phyloP scores from a whole-genome alignment of 208 protist genomes.

The Trichomonas gallinae region DNA sequence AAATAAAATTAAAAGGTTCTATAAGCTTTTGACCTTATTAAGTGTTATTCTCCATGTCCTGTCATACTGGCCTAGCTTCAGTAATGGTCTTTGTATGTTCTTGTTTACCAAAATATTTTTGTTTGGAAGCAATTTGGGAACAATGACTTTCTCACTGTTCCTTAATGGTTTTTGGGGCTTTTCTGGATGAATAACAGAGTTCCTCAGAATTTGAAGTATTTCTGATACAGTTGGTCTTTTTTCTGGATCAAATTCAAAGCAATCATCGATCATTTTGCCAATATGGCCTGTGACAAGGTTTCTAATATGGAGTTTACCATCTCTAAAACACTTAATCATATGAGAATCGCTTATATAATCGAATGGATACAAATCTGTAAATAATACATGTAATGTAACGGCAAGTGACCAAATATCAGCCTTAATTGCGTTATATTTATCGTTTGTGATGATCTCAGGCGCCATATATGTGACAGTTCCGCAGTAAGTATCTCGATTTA shows the following conservation, averaged over 20 bases:
- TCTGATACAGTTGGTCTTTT: background rate
- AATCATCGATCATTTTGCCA: background rate
- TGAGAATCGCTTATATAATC: background rate
- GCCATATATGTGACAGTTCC: background rate
- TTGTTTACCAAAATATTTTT: too few relatives aligned
- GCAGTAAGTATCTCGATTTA: background rate
- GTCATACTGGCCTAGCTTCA: too few relatives aligned
- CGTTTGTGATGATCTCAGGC: background rate
- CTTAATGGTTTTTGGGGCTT: too few relatives aligned
- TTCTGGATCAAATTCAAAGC: background rate
- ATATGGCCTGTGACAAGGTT: background rate
- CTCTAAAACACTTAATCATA: background rate
- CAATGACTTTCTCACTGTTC: too few relatives aligned
- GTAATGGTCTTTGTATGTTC: too few relatives aligned
- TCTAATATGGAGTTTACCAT: background rate
- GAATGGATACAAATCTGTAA: background rate
- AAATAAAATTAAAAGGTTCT: too few relatives aligned
- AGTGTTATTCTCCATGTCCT: too few relatives aligned
- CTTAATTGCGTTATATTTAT: background rate
- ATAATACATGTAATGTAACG: background rate
- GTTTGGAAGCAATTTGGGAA: too few relatives aligned
- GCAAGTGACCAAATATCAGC: conserved; percentile 28
- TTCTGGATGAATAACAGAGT: too few relatives aligned
- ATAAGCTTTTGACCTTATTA: too few relatives aligned
- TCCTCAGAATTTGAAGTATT: background rate